Evolutionary conservation across 495 filamentous ascomycete genomes (phyloP), one percentile per base, ranked within the genome.

Genomic region (Schizothecium vesticola): DNA sequence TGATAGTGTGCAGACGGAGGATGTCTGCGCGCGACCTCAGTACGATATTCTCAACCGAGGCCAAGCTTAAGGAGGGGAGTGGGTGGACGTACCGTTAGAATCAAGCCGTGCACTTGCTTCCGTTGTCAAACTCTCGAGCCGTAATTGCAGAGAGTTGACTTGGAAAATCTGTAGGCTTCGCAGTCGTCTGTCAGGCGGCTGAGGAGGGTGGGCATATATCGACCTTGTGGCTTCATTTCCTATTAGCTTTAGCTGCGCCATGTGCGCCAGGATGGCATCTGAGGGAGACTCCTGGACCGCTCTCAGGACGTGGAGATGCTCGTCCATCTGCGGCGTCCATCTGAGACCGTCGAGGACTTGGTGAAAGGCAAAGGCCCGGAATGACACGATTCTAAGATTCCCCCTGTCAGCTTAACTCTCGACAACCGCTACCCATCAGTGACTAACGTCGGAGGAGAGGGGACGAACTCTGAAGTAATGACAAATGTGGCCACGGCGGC

Each of bases 321-420:
- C 80, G 24, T 84, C 84, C 71, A 87, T 78, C 56, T 85, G 78
- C 16, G 80, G 69, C 7, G 78, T 83, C 81, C 83, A 87, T n/a
- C 80, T 78, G 13, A 86, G 72, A 1, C 80, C 75, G 36, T 86
- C 82, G 3, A 80, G 79, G 61, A 77, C 79, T 21, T 78, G 79
- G 63, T 85, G 77, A 56, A 76, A 78, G 13, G 79, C 75, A 13
- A 82, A 80, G 63, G 82, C 69, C 51, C 81, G 83, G 57, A 25
- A 19, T 1, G 25, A 13, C 9, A 25, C 26, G 21, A 59, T n/a
- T 36, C 31, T 26, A 33, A 31, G 7, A 33, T 22, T 19, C 3
- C 59, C 12, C n/a, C 12, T 8, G 59, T 61, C 26, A 61, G 59
- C 26, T 26, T 13, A 9, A 61, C 2, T 23, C 25, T n/a, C 3